These are phyloP conservation scores for Ophiostoma tasmaniense DNA, from an alignment of 2,329 filamentous ascomycete genomes.

Conservation along the genomic window DNA sequence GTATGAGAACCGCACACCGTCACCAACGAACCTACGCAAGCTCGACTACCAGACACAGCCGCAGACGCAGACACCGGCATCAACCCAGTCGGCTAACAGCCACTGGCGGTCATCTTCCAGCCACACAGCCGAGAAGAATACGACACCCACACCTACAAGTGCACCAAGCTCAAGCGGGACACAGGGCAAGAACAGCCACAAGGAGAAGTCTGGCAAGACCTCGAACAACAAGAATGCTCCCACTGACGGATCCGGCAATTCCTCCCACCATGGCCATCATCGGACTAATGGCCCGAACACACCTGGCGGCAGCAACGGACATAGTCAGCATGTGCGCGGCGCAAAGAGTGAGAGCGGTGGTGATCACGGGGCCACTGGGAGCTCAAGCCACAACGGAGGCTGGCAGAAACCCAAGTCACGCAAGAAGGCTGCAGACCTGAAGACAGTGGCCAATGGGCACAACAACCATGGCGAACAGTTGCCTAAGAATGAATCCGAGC, in stretches of 20 bases:
- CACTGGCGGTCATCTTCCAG: neutral
- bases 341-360: slow-evolving; percentile 9
- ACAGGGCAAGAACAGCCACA: slow-evolving; percentile 12
- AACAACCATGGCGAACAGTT: slow-evolving; percentile 41
- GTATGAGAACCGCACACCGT: slow-evolving; percentile 63
- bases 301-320: slow-evolving; percentile 34
- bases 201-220: slow-evolving; percentile 14
- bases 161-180: neutral
- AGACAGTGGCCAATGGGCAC: slow-evolving; percentile 35
- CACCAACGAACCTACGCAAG: slow-evolving; percentile 53
- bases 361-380: neutral
- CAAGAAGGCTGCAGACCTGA: slow-evolving; percentile 43
- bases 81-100: neutral
- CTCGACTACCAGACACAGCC: slow-evolving; percentile 24
- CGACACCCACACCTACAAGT: neutral
- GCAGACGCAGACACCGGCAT: neutral
- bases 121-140: neutral
- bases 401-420: slow-evolving; percentile 55
- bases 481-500: slow-evolving; percentile 51
- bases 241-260: neutral
- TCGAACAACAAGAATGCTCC: slow-evolving; percentile 15
- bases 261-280: neutral
- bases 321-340: slow-evolving; percentile 24
- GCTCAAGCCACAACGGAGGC: slow-evolving; percentile 25
- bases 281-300: slow-evolving; percentile 29